phyloP scores from a whole-genome alignment of 805 yeast species.

The Middelhovenomyces tepae region DNA sequence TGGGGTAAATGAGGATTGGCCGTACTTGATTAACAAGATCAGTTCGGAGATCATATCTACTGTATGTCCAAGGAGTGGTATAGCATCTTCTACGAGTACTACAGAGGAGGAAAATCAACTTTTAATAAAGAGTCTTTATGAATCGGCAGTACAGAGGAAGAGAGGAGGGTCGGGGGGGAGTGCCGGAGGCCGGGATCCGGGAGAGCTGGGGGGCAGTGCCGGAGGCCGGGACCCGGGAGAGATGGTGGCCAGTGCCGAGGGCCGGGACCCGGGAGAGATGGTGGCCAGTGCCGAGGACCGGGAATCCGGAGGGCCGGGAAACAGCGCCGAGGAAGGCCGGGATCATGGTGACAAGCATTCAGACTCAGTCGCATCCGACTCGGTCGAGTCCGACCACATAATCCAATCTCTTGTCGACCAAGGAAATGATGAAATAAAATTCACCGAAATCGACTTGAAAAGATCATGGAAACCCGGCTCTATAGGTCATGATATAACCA shows the following conservation, averaged over 20 bases:
- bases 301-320: no score
- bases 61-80: constrained; percentile 21
- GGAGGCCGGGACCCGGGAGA: no score
- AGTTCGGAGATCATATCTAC: constrained; percentile 23
- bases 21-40: constrained; percentile 16
- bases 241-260: no score
- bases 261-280: no score
- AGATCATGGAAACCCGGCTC: constrained; percentile 31
- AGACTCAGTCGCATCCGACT: neutral
- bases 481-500: constrained; percentile 35
- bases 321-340: no score
- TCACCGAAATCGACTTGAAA: constrained; percentile 36
- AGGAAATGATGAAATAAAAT: constrained; percentile 30
- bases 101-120: constrained; percentile 42
- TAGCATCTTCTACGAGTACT: constrained; percentile 38
- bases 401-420: constrained; percentile 28
- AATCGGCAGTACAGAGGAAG: constrained; percentile 23
- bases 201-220: no score
- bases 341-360: no score
- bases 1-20: constrained; percentile 25
- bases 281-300: no score
- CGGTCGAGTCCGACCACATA: constrained; percentile 26
- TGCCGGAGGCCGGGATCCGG: no score
- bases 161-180: constrained; percentile 13
- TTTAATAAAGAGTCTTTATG: constrained; percentile 31